phyloP scores from a whole-genome alignment of 768 basidiomycete species.

The Boletus sp. region DNA sequence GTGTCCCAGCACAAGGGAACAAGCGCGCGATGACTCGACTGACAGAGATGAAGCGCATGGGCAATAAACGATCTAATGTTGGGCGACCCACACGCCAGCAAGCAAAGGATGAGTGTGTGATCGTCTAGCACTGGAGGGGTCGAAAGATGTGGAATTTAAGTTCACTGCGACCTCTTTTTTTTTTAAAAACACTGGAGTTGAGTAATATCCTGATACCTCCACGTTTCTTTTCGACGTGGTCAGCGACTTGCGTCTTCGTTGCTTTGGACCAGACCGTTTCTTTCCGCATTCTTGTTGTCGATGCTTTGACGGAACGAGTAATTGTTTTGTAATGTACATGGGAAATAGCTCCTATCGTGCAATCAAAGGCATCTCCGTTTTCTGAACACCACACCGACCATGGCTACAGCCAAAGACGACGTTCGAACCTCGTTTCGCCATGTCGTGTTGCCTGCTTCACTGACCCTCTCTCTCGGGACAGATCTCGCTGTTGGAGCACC shows the following conservation, averaged over 20 bases:
- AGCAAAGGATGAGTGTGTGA: slow-evolving; percentile 91
- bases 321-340: neutral
- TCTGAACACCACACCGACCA: slow-evolving; percentile 9
- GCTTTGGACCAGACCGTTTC: slow-evolving; percentile 1
- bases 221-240: slow-evolving; percentile 4
- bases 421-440: slow-evolving; percentile 18
- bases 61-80: slow-evolving; percentile 72
- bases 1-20: slow-evolving; percentile 84
- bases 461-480: slow-evolving; percentile 22
- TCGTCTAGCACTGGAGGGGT: slow-evolving; percentile 48
- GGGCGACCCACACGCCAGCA: slow-evolving; percentile 90
- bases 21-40: slow-evolving; percentile 94
- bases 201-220: slow-evolving; percentile 14
- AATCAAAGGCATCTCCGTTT: neutral
- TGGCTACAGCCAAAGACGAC: slow-evolving; percentile 30
- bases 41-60: slow-evolving; percentile 92
- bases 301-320: slow-evolving; percentile 9
- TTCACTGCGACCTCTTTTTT: slow-evolving; percentile 4
- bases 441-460: neutral
- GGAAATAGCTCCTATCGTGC: slow-evolving; percentile 16
- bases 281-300: slow-evolving; percentile 15
- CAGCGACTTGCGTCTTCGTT: slow-evolving; percentile 5
- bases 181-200: neutral
- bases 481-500: slow-evolving; percentile 54
- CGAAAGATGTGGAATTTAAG: slow-evolving; percentile 7